These are phyloP conservation scores for Cyclotella baltica DNA, from an alignment of 108 stramenopile species.

Conservation along the genomic window DNA sequence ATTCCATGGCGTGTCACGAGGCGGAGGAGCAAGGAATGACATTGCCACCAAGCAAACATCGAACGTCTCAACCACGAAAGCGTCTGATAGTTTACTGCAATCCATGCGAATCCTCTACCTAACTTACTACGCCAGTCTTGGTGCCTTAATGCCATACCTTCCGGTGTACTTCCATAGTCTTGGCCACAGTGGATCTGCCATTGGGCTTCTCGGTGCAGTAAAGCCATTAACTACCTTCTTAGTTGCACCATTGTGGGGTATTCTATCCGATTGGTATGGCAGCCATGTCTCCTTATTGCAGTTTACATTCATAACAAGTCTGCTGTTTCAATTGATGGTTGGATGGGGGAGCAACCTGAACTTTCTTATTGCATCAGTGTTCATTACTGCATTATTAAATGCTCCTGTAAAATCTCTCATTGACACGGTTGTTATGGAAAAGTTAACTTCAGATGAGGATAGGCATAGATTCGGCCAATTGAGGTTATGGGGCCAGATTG, in stretches of 20 bases:
- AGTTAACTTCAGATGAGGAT: conserved; percentile 60
- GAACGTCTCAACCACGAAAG: neutral
- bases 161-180: conserved; percentile 96
- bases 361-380: conserved; percentile 80
- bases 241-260: conserved; percentile 94
- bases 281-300: conserved; percentile 85
- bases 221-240: conserved; percentile 95
- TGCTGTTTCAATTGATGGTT: conserved; percentile 80
- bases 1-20: conserved; percentile 6
- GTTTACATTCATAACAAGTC: conserved; percentile 85
- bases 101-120: conserved; percentile 87
- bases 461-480: conserved; percentile 85
- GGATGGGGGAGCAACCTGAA: conserved; percentile 60
- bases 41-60: neutral
- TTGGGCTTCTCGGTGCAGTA: conserved; percentile 93
- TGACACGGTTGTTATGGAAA: conserved; percentile 90
- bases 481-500: conserved; percentile 95
- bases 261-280: conserved; percentile 78
- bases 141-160: conserved; percentile 92
- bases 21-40: neutral
- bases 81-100: conserved; percentile 40
- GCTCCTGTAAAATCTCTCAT: conserved; percentile 95
- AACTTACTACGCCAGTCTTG: conserved; percentile 90
- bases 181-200: conserved; percentile 83
- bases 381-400: conserved; percentile 90